Evolutionary conservation across 2,329 filamentous ascomycete genomes (phyloP), one percentile per base, ranked within the genome.

Genomic region (Neocucurbitaria cava): DNA sequence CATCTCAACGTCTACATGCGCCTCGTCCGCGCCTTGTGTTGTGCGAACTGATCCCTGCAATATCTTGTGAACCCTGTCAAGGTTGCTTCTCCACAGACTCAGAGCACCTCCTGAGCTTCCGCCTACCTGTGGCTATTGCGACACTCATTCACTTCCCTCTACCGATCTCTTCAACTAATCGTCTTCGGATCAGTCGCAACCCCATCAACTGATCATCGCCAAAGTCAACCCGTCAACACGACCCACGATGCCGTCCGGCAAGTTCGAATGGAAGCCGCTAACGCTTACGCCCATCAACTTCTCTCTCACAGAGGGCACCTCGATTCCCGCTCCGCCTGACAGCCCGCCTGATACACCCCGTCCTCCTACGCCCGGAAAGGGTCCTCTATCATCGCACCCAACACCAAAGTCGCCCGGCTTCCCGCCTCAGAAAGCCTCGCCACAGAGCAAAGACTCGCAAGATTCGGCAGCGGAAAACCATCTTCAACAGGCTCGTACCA

Each of bases 231-330:
- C n/a, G 30, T 43, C 36, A 40, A 54, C 40, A 30, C 50, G 15
- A 46, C 42, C 52, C 61, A 59, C 31, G 56, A 75, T 75, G 71
- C 58, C 66, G 28, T 56, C 43, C 41, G 56, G 53, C 54, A 75
- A 72, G 50, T 58, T 58, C 50, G 50, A 52, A 9, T 75, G 70
- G 66, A 69, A 74, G 61, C 72, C 72, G 51, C 64, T 75, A 51
- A 74, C 72, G 44, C 64, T 76, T 28, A 63, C 66, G 31, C 75
- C 75, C 46, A 71, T 77, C 66, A 72, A 76, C 61, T 76, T 77
- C 69, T 77, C 75, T 41, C 71, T 77, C 49, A 78, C 76, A 31
- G 75, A 76, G 40, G 76, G 76, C 53, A 77, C 76, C 44, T 69
- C 71, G 49, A 77, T 77, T 59, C 76, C 75, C 33, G 74, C 76